Evolutionary conservation across 129 eudicot species (phyloP), one percentile per base, ranked within the genome.

Genomic region (Escallonia herrerae): DNA sequence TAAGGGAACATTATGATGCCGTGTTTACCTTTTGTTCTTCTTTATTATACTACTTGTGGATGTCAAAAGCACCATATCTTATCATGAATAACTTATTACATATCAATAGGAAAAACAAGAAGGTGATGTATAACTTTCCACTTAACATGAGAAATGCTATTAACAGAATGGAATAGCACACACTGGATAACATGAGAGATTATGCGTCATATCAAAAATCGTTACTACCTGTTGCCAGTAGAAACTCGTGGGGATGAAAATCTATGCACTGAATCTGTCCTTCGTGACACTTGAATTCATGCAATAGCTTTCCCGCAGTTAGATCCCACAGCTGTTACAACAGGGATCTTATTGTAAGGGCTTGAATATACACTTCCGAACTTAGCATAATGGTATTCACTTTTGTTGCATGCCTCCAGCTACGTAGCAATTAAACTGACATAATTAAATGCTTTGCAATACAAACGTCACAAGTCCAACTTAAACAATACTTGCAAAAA

Each of bases 211-310:
- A 40, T 8, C 14, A 40, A 58, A 59, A 62, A 15, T 15, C 4
- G 8, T 61, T 48, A 75, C 47, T 66, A 91, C 98, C 98, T 88
- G 98, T 93, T 55, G 98, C 98, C 81, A 93, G 81, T 62, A 93
- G 79, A 78, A 93, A 93, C 75, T 93, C 98, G 48, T 93, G 87
- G 47, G 97, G 97, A 85, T 91, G 97, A 75, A 91, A 87, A 65
- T 87, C 96, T 67, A 91, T 91, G 86, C 96, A 93, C 38, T 93
- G 96, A 63, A 93, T 74, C 68, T 88, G 95, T 71, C 98, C 98
- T 62, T 93, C 98, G 62, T 93, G 98, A 76, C 82, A 65, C 83
- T 93, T 93, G 71, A 93, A 93, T 41, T 93, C 98, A 76, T 93
- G 96, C 71, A 93, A 72, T 51, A 93, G 84, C 78, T 93, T 93